A percentile compares a stretch with the other conserved stretches of the same genome.
Conservation (phyloP, 768 basidiomycete genomes). For the Leccinum olivaceopallidum region DNA sequence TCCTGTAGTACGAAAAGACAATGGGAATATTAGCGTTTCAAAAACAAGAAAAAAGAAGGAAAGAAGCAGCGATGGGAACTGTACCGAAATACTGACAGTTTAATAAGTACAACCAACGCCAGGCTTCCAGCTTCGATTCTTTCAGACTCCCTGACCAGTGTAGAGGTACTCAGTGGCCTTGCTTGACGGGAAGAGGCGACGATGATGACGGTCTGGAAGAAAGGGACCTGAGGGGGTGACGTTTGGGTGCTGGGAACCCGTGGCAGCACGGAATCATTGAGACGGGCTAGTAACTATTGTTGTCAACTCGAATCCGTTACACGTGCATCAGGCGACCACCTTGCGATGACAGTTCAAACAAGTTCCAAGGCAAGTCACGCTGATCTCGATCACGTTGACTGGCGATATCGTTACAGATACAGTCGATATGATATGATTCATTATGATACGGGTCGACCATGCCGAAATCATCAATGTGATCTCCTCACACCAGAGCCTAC, state of each 20-base stretch:
- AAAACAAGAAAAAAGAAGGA: background rate
- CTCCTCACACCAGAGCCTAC: background rate
- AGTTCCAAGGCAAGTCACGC: background rate
- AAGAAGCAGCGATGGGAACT: background rate
- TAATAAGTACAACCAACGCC: background rate
- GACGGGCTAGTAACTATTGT: background rate
- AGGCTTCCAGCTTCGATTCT: background rate
- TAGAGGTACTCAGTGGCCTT: background rate
- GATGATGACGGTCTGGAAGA: background rate
- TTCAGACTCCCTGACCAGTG: background rate
- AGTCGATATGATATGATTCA: background rate
- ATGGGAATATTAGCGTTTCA: background rate
- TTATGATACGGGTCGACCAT: background rate
- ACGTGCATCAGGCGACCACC: slow-evolving; percentile 17
- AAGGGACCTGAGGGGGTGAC: background rate
- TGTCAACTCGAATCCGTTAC: slow-evolving; percentile 10
- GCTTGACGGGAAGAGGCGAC: background rate
- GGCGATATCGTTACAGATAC: too few species aligned
- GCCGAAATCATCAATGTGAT: background rate
- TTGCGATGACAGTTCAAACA: background rate
- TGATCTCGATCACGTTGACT: too few species aligned
- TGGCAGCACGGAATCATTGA: background rate
- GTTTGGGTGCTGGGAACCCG: slow-evolving; percentile 1
- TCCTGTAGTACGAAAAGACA: slow-evolving; percentile 1
- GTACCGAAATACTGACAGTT: slow-evolving; percentile 2